Percentiles rank a stretch among this genome's conserved stretches.
phyloP scores from a whole-genome alignment of 305 asterid genomes.

The Solanum hybrid region DNA sequence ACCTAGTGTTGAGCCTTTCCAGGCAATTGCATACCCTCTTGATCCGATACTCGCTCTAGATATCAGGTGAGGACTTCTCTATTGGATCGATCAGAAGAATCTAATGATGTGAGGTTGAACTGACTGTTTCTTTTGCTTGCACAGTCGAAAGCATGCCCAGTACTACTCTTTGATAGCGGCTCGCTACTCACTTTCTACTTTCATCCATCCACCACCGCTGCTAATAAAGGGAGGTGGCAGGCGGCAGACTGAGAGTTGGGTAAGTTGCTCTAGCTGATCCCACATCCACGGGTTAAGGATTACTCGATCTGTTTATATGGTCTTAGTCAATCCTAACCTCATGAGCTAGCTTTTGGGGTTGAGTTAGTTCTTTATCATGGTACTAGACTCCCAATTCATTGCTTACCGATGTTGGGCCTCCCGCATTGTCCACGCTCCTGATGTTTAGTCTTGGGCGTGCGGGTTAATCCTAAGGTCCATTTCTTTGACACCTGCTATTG shows the following conservation, averaged over 20 bases:
- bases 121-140: slow-evolving; percentile 4
- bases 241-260: slow-evolving; percentile 75
- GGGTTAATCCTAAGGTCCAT: no score
- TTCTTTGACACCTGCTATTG: no score
- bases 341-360: no score
- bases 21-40: slow-evolving; percentile 63
- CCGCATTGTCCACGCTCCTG: no score
- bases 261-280: slow-evolving; percentile 13
- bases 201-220: slow-evolving; percentile 66
- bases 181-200: slow-evolving; percentile 76
- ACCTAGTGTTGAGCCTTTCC: slow-evolving; percentile 96
- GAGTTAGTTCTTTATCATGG: no score
- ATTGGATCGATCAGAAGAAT: background rate
- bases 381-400: no score
- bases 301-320: no score
- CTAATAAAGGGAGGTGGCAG: slow-evolving; percentile 58
- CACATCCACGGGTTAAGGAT: no score
- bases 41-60: slow-evolving; percentile 51
- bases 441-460: no score
- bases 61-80: slow-evolving; percentile 50
- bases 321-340: no score
- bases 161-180: slow-evolving; percentile 88
- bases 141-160: slow-evolving; percentile 80
- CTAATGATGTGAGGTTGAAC: background rate
- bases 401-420: no score